These are phyloP conservation scores for Claviceps pazoutovae DNA, from an alignment of 2,329 filamentous ascomycete species.

Conservation along the genomic window DNA sequence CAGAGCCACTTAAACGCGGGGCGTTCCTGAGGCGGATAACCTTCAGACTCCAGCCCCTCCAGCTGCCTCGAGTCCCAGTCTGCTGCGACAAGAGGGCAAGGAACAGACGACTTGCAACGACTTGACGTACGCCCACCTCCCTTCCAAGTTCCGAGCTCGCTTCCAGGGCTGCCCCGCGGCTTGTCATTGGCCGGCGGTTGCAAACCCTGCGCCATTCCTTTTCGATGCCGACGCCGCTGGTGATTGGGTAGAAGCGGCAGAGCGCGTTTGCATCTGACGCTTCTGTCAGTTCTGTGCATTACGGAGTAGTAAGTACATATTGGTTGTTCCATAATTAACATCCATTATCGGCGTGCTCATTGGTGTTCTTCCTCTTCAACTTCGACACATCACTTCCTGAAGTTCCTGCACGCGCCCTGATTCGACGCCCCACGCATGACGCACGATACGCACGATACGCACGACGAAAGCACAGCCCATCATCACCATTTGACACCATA, in stretches of 20 bases:
- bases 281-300: not conserved
- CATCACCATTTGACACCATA: not conserved
- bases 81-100: too few relatives aligned
- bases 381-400: not conserved
- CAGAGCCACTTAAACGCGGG: constrained; percentile 19
- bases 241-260: constrained; percentile 5
- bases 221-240: constrained; percentile 2
- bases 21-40: constrained; percentile 18
- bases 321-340: too few relatives aligned
- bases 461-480: not conserved
- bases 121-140: not conserved
- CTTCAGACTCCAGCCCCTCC: too few relatives aligned
- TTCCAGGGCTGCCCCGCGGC: constrained; percentile 17
- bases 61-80: too few relatives aligned
- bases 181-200: constrained; percentile 9
- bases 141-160: constrained; percentile 15
- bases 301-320: too few relatives aligned
- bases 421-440: not conserved
- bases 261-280: not conserved
- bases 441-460: not conserved
- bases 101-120: too few relatives aligned
- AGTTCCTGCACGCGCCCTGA: not conserved
- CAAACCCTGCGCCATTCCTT: constrained; percentile 9
- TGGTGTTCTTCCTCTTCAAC: too few relatives aligned
- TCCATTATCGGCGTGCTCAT: too few relatives aligned